Evolutionary conservation across 129 eudicot species (phyloP), one percentile per base, ranked within the genome.

Genomic region (Gnaphalium uliginosum): DNA sequence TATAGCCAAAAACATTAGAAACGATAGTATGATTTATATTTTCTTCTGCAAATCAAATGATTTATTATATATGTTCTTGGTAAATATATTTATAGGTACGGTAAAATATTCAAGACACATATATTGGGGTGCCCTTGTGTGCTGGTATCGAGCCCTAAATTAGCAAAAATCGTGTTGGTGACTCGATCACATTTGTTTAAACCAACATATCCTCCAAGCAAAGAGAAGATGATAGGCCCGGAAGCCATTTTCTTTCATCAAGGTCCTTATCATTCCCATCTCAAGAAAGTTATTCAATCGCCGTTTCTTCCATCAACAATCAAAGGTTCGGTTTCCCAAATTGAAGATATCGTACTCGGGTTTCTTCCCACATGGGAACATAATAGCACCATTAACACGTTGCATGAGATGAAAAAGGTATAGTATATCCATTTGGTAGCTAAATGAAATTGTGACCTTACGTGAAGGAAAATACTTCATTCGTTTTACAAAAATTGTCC

Each of bases 121-220:
- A 91, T 94, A 81, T 35, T 94, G 74, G 99, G 99, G 46, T 94
- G 99, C 75, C 97, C 99, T 4, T 94, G 97, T 78, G 99, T 94
- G 78, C 91, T 94, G 99, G 91, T 94, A n/a, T 84, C 99, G 27
- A 94, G 94, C 72, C 99, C 99, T 1, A 91, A 87, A 76, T 87
- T 96, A 17, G 97, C 92, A 0, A 89, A 86, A 66, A 35, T 69
- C 0, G 99, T 94, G 22, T 79, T 94, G 13, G 92, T 86, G 74
- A 87, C 53, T 19, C 81, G 85, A 56, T 88, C 99, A 24, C 93
- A 94, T 83, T 70, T 91, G 23, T 94, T 94, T 69, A 91, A 91
- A 86, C 99, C 99, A 13, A 91, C 99, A 23, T 94, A 82, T 68
- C 99, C 99, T 22, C 79, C 87, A 5, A 94, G 97, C 80, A 94